Percentiles rank a stretch among this genome's conserved stretches.
phyloP scores from a whole-genome alignment of 2,329 filamentous ascomycete genomes.

The Aspergillus puulaauensis region DNA sequence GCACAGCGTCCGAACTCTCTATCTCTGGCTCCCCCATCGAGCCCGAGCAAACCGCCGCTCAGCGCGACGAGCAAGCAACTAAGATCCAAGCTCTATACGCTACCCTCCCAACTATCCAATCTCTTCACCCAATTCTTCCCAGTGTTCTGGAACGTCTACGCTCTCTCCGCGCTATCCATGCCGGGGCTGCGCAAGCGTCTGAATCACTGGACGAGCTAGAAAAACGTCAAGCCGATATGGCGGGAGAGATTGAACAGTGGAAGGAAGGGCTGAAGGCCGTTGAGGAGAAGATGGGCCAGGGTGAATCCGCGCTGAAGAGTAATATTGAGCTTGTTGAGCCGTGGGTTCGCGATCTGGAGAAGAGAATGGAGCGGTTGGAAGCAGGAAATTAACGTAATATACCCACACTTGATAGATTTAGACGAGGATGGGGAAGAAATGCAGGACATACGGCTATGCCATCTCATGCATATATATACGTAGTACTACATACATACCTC shows the following conservation, averaged over 20 bases:
- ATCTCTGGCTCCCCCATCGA: slow-evolving; percentile 48
- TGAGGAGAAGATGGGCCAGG: slow-evolving; percentile 70
- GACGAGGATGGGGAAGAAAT: background rate
- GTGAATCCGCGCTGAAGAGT: slow-evolving; percentile 67
- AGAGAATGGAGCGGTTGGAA: slow-evolving; percentile 64
- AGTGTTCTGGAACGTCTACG: slow-evolving; percentile 80
- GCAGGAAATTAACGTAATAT: slow-evolving; percentile 18
- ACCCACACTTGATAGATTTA: background rate
- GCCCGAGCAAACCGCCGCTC: slow-evolving; percentile 50
- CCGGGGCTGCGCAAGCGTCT: slow-evolving; percentile 78
- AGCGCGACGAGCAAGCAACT: slow-evolving; percentile 65
- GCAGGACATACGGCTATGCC: background rate
- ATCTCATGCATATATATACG: background rate
- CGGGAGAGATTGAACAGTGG: slow-evolving; percentile 82
- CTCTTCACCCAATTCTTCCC: slow-evolving; percentile 78
- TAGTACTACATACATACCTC: too few species aligned
- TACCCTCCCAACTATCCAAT: slow-evolving; percentile 84
- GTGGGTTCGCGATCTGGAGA: slow-evolving; percentile 87
- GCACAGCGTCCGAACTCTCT: slow-evolving; percentile 27
- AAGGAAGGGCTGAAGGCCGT: slow-evolving; percentile 75
- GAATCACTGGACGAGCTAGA: slow-evolving; percentile 77
- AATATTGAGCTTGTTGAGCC: slow-evolving; percentile 84
- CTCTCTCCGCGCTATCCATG: slow-evolving; percentile 79
- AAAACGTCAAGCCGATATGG: slow-evolving; percentile 76
- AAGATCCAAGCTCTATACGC: slow-evolving; percentile 93